phyloP scores from a whole-genome alignment of 2,329 filamentous ascomycete species.

The Catunica adiposa region DNA sequence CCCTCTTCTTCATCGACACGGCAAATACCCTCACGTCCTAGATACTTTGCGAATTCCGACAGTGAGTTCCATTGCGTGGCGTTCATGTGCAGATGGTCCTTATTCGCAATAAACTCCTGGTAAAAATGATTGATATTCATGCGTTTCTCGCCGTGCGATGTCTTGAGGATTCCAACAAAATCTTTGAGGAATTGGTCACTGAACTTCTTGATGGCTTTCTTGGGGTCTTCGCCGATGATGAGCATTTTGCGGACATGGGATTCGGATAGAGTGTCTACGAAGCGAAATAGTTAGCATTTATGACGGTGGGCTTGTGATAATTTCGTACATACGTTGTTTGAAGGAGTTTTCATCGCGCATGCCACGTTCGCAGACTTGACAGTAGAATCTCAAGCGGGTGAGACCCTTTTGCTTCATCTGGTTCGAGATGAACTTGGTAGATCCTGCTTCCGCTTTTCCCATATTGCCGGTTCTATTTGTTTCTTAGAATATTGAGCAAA shows the following conservation, averaged over 20 bases:
- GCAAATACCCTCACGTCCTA: conserved; percentile 76
- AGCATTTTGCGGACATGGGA: conserved; percentile 82
- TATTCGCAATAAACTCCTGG: conserved; percentile 78
- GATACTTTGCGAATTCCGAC: conserved; percentile 75
- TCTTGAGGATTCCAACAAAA: conserved; percentile 61
- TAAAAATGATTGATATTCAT: conserved; percentile 88
- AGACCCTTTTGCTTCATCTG: conserved; percentile 69
- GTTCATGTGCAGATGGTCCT: conserved; percentile 87
- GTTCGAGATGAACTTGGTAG: conserved; percentile 79
- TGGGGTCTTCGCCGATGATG: conserved; percentile 71
- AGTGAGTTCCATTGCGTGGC: conserved; percentile 75
- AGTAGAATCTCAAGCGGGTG: conserved; percentile 82
- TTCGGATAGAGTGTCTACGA: conserved; percentile 78
- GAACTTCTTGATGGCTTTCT: conserved; percentile 69
- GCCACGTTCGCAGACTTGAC: conserved; percentile 52
- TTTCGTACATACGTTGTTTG: conserved; percentile 14
- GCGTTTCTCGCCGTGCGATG: conserved; percentile 77
- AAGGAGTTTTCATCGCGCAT: conserved; percentile 16
- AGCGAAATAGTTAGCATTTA: background rate
- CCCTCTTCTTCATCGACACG: conserved; percentile 70
- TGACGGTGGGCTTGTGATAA: background rate
- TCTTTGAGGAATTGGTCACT: conserved; percentile 66
- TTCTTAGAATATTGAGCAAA: background rate
- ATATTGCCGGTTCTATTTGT: conserved; percentile 35
- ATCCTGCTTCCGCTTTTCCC: conserved; percentile 83